Evolutionary conservation across 2,329 filamentous ascomycete species (phyloP), one percentile per base, ranked within the genome.

Genomic region (Cordyceps cicadae): DNA sequence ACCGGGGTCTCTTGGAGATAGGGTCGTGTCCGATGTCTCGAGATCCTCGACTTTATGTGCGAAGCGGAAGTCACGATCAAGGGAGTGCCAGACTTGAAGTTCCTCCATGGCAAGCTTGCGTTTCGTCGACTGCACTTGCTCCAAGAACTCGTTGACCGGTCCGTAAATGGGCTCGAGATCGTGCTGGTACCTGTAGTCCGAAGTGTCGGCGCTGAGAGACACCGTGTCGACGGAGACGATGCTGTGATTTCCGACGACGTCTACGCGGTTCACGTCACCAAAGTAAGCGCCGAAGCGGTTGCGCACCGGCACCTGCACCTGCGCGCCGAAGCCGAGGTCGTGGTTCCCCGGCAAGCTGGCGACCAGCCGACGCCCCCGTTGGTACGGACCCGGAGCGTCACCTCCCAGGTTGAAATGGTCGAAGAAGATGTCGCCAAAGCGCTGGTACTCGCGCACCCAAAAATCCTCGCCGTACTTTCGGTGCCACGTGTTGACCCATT

Each of bases 291-390:
- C 84, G 72, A 97, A 99, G 17, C 94, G 81, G 67, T 94, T 81
- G 56, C 92, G 84, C 39, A 96, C 90, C 0, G 88, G 80, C 9
- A 87, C 71, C 70, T 96, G 90, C 53, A 99, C 87, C 50, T 92
- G 89, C 24, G 86, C 86, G 3, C 90, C 93, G 69, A 97, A 96
- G 0, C 94, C 94, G 46, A 97, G 74, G 71, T 99, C 94, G 71
- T 99, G 94, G 69, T 99, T 99, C 2, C 94, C 94, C 0, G 94
- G 94, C 61, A 99, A 71, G 69, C 88, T 93, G 19, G 89, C 85
- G 58, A 97, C 87, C 58, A 97, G 77, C 74, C 89, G 92, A 61
- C 89, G 82, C 5, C 88, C 87, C 34, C 84, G 80, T 65, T 87
- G 84, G 62, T 86, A 85, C 1, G 79, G 72, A 0, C 81, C 77